Evolutionary conservation across 805 yeast species (phyloP), one percentile per base, ranked within the genome.

Genomic region (Geotrichum ghanense): DNA sequence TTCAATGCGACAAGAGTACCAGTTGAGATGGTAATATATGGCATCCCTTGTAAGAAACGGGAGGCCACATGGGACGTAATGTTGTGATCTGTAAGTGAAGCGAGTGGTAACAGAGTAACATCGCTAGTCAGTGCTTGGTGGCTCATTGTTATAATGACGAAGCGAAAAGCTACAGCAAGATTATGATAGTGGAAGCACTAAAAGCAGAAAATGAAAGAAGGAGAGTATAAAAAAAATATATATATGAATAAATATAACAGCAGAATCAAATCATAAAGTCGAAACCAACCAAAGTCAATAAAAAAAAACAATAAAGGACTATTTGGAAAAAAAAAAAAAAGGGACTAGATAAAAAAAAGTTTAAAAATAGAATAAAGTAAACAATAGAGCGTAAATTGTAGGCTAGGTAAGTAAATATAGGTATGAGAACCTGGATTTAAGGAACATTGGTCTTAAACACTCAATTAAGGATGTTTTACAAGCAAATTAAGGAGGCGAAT

Each of bases 61-160:
- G 71, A 65, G 22, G 72, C 72, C 24, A 67, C 57, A 46, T 68
- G 72, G 14, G 70, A 65, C 21, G 72, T 67, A 43, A 67, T 56
- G 35, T 62, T 68, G 43, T 63, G 65, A 48, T 64, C 71, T 16
- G 65, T 62, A 51, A 66, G 57, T 41, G 60, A 52, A 19, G 57
- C 47, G 40, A 60, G 55, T 17, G 71, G 63, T 51, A 67, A 59
- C 49, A 56, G 59, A 41, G 70, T 60, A 44, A 67, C 44, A 48
- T 67, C 71, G 17, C 37, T 31, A 7, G 37, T 31, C 17, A 31
- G 17, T 7, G 37, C 37, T 31, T 31, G 37, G 37, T 31, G 37
- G 37, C 37, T 31, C 37, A 31, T 31, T 31, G 17, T 31, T 6
- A 31, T 24, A 7, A 7, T 12, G 27, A 24, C 27, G 27, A 24